phyloP scores from a whole-genome alignment of 495 filamentous ascomycete species.

The Xylaria castorea region DNA sequence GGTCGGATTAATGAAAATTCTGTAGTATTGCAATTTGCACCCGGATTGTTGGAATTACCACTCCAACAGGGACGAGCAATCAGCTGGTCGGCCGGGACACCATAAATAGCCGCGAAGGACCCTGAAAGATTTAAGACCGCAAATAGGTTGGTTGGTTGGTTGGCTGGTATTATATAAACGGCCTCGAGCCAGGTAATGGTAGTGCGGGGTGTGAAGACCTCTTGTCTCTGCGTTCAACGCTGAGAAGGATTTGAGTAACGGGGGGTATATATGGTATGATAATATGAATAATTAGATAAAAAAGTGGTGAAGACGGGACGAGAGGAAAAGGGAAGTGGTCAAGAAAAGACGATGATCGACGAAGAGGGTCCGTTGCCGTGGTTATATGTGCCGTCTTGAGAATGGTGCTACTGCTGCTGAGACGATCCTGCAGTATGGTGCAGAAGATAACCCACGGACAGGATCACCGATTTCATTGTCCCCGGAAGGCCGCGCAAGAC shows the following conservation, averaged over 20 bases:
- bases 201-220: constrained; percentile 21
- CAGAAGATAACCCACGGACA: constrained; percentile 24
- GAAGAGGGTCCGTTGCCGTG: constrained; percentile 26
- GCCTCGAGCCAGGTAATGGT: neutral
- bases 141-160: neutral
- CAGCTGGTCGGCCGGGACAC: neutral
- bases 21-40: constrained; percentile 28
- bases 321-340: constrained; percentile 19
- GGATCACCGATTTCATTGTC: constrained; percentile 6
- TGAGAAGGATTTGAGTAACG: constrained; percentile 4
- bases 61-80: constrained; percentile 15
- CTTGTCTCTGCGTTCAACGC: constrained; percentile 17
- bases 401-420: constrained; percentile 21
- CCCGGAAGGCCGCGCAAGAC: constrained; percentile 6
- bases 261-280: constrained; percentile 6
- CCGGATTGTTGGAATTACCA: constrained; percentile 33
- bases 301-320: constrained; percentile 9
- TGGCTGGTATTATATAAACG: constrained; percentile 16
- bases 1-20: constrained; percentile 21
- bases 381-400: constrained; percentile 26
- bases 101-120: constrained; percentile 10
- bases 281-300: constrained; percentile 10
- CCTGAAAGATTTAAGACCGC: constrained; percentile 5
- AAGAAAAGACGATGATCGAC: constrained; percentile 25
- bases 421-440: constrained; percentile 23